phyloP scores from a whole-genome alignment of 345 rosid genomes.

The Raphanus raphanistrum region DNA sequence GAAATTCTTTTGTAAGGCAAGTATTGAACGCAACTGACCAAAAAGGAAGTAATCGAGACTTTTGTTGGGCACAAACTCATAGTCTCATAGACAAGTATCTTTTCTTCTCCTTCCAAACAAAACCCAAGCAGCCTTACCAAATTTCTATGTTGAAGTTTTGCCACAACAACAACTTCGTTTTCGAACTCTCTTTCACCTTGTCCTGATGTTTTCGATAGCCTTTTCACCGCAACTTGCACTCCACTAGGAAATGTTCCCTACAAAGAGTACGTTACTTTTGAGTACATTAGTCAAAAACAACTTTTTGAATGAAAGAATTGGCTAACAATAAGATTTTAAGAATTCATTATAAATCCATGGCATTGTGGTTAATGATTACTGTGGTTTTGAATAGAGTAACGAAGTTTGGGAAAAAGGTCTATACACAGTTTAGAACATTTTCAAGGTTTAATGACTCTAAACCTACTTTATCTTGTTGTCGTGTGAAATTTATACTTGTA shows the following conservation, averaged over 20 bases:
- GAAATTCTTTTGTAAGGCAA: background rate
- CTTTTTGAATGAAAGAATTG: too few species aligned
- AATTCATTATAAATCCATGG: too few species aligned
- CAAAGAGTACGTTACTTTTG: background rate
- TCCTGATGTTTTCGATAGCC: slow-evolving; percentile 13
- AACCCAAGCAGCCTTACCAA: background rate
- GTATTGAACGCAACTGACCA: background rate
- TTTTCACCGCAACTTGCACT: slow-evolving; percentile 5
- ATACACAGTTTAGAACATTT: too few species aligned
- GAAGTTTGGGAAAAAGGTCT: too few species aligned
- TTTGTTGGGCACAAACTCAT: slow-evolving; percentile 11
- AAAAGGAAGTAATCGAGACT: slow-evolving; percentile 14
- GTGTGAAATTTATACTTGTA: background rate
- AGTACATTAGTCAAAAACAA: too few species aligned
- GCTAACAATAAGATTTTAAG: too few species aligned
- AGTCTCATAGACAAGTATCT: slow-evolving; percentile 8
- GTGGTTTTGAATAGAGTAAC: too few species aligned
- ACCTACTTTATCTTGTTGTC: background rate
- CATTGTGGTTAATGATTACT: too few species aligned
- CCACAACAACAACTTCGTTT: slow-evolving; percentile 18
- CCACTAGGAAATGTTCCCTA: slow-evolving; percentile 11
- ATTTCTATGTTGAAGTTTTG: slow-evolving; percentile 7
- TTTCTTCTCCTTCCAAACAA: slow-evolving; percentile 10
- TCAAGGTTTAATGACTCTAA: background rate
- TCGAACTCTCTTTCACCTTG: slow-evolving; percentile 21